Evolutionary conservation across 257 asterid genomes (phyloP), one percentile per base, ranked within the genome.

Genomic region (Penstemon davidsonii): DNA sequence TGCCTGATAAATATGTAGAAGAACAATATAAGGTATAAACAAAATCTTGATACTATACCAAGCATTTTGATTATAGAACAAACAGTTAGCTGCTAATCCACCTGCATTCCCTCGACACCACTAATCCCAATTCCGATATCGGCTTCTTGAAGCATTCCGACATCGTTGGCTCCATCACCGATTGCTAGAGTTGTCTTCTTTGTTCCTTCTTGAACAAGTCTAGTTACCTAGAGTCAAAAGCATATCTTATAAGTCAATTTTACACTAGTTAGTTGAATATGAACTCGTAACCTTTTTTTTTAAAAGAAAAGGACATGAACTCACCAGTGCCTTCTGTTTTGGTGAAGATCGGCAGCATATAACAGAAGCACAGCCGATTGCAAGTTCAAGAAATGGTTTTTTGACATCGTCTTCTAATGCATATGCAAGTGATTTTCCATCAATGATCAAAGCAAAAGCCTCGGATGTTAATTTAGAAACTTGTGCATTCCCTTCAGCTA

Each of bases 71-170:
- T 13, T 15, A 39, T 25, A 4, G n/a, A 55, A 70, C 3, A n/a
- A 2, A 15, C 33, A 75, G 13, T 4, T 36, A 36, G 19, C 9
- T 68, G 69, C 46, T 64, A 50, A 37, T 47, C 40, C 18, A 88
- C 97, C 89, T 94, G 99, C 99, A 94, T 94, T 73, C 99, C 99
- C 76, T 94, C 99, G 9, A 89, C 98, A 3, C 99, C 99, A 72
- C 99, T 94, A 66, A 94, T 94, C 54, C 99, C 99, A 6, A 94
- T 82, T 49, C 99, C 98, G 8, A 94, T 89, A 73, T 94, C 99
- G 11, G 99, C 99, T 85, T 94, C 99, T 80, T 94, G 99, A 69
- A 94, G 98, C 99, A 94, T 94, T 76, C 99, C 99, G 54, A 94
- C 99, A 41, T 94, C 99, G 62, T 94, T 94, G 39, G 99, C 99